Conservation (phyloP, 306 rosid species). For the Sicyos baderoa region DNA sequence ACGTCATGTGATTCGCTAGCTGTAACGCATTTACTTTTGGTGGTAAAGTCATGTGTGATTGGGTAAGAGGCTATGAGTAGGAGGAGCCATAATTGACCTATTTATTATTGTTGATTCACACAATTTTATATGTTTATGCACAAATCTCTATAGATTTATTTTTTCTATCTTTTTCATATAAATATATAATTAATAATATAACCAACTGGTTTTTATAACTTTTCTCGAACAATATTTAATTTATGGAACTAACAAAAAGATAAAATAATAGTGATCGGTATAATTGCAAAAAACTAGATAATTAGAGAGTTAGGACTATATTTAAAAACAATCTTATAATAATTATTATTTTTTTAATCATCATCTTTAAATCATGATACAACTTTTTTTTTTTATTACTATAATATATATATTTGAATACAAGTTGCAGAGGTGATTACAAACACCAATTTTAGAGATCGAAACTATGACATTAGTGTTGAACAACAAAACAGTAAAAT, state of each 20-base stretch:
- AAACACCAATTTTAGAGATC: too few species aligned
- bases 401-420: too few species aligned
- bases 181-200: neutral
- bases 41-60: conserved; percentile 2
- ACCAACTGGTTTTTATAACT: neutral
- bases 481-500: too few species aligned
- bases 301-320: neutral
- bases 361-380: too few species aligned
- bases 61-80: conserved; percentile 14
- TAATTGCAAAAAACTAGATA: neutral
- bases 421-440: too few species aligned
- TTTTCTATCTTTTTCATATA: neutral
- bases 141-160: neutral
- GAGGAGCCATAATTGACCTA: conserved; percentile 4
- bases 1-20: conserved; percentile 59
- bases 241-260: neutral
- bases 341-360: too few species aligned
- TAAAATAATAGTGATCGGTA: neutral
- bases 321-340: too few species aligned
- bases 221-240: neutral
- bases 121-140: conserved; percentile 13
- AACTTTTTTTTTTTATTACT: too few species aligned
- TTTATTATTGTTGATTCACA: neutral
- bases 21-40: conserved; percentile 34
- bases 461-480: too few species aligned